These are phyloP conservation scores for Leccinum subrobustum DNA, from an alignment of 1,284 basidiomycete genomes.

Conservation along the genomic window DNA sequence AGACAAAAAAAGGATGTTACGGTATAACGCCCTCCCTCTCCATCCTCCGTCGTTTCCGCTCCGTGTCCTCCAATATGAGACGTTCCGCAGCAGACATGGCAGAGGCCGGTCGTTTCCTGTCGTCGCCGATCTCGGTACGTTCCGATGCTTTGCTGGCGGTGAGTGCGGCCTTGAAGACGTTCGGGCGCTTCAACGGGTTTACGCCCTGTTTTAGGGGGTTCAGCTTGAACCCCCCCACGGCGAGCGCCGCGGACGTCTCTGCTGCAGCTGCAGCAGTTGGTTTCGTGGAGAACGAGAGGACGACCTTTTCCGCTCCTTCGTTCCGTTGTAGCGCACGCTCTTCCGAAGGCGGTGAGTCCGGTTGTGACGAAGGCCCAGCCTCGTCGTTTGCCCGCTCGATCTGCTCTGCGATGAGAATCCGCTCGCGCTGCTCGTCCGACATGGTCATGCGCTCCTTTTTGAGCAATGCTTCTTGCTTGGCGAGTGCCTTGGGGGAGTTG, in stretches of 20 bases:
- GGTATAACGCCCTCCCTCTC: constrained; percentile 48
- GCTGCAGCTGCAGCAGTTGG: constrained; percentile 31
- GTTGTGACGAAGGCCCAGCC: constrained; percentile 35
- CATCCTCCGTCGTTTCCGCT: constrained; percentile 73
- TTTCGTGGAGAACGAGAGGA: constrained; percentile 66
- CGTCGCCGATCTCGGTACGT: constrained; percentile 34
- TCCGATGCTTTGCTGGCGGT: constrained; percentile 22
- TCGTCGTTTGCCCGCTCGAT: constrained; percentile 81
- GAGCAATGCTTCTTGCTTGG: constrained; percentile 83
- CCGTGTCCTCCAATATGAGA: constrained; percentile 84
- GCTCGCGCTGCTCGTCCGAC: constrained; percentile 94
- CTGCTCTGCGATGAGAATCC: constrained; percentile 88
- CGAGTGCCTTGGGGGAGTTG: constrained; percentile 89
- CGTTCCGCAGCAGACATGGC: constrained; percentile 81
- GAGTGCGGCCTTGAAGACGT: constrained; percentile 65
- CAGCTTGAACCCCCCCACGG: constrained; percentile 52
- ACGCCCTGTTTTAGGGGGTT: constrained; percentile 45
- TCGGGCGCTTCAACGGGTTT: constrained; percentile 40
- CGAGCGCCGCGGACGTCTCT: constrained; percentile 22
- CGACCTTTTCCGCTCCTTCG: constrained; percentile 70
- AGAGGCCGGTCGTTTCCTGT: constrained; percentile 54
- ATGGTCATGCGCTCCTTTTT: constrained; percentile 92
- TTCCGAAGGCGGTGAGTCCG: constrained; percentile 41
- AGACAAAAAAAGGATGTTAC: not conserved
- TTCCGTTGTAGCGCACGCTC: constrained; percentile 72